phyloP scores from a whole-genome alignment of 2,329 filamentous ascomycete genomes.

The Aspergillus versicolor region DNA sequence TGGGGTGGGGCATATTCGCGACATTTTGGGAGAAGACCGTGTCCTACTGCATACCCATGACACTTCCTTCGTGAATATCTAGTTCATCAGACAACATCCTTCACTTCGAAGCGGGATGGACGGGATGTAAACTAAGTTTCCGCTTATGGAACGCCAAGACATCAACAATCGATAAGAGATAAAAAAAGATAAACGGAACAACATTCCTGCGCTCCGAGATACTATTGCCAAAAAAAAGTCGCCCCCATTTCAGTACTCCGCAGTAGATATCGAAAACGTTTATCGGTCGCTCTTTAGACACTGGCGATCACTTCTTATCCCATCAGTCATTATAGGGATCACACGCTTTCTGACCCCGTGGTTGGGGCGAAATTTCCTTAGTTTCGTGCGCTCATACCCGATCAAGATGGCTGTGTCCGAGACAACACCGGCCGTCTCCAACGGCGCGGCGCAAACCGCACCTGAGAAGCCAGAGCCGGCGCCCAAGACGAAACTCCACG shows the following conservation, averaged over 20 bases:
- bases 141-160: constrained; percentile 7
- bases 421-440: constrained; percentile 18
- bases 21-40: background rate
- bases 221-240: constrained; percentile 23
- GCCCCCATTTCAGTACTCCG: background rate
- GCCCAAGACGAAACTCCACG: constrained; percentile 64
- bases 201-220: constrained; percentile 24
- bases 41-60: background rate
- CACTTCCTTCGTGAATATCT: background rate
- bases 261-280: background rate
- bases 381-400: constrained; percentile 6
- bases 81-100: background rate
- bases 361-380: constrained; percentile 26
- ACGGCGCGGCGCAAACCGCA: constrained; percentile 21
- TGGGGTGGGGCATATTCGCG: constrained; percentile 1
- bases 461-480: constrained; percentile 13
- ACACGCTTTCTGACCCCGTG: constrained; percentile 25
- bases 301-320: background rate
- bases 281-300: background rate
- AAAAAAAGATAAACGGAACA: constrained; percentile 19
- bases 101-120: background rate
- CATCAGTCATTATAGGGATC: constrained; percentile 31
- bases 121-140: background rate
- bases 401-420: constrained; percentile 30
- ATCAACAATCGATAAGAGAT: constrained; percentile 31